A percentile compares a stretch with the other conserved stretches of the same genome.
These are phyloP conservation scores for Prunus mira DNA, from an alignment of 306 rosid species.

Conservation along the genomic window DNA sequence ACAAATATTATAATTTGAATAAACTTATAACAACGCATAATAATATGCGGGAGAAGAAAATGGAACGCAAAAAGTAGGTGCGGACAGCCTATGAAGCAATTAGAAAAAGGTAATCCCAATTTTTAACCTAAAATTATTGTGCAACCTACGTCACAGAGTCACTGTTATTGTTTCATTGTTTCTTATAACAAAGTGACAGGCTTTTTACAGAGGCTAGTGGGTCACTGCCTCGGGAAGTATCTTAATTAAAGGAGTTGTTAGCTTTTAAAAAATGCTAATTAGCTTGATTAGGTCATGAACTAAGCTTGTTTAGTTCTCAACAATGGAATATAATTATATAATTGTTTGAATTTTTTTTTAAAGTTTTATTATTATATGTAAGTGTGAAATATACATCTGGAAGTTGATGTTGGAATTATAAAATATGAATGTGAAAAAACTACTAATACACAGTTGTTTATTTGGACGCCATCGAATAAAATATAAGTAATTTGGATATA, in stretches of 20 bases:
- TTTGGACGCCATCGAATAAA: background rate
- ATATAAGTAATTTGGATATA: background rate
- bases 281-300: background rate
- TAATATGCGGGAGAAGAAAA: too few relatives aligned
- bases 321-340: background rate
- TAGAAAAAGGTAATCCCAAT: too few relatives aligned
- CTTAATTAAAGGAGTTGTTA: slow-evolving; percentile 1
- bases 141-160: background rate
- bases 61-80: background rate
- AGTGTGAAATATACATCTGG: background rate
- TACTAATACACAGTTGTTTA: slow-evolving; percentile 2
- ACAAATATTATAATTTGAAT: rapidly evolving
- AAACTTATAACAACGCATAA: too few relatives aligned
- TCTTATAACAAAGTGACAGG: background rate
- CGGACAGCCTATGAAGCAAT: background rate
- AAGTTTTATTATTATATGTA: background rate
- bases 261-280: background rate
- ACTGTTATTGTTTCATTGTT: slow-evolving; percentile 3
- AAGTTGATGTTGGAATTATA: background rate
- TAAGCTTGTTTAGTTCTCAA: background rate
- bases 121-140: background rate
- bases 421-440: background rate
- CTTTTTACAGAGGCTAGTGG: background rate
- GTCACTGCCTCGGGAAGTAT: background rate
- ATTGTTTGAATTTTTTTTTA: background rate